These are phyloP conservation scores for Picochlorum sp. DNA, from an alignment of 139 green algal genomes.

Conservation along the genomic window DNA sequence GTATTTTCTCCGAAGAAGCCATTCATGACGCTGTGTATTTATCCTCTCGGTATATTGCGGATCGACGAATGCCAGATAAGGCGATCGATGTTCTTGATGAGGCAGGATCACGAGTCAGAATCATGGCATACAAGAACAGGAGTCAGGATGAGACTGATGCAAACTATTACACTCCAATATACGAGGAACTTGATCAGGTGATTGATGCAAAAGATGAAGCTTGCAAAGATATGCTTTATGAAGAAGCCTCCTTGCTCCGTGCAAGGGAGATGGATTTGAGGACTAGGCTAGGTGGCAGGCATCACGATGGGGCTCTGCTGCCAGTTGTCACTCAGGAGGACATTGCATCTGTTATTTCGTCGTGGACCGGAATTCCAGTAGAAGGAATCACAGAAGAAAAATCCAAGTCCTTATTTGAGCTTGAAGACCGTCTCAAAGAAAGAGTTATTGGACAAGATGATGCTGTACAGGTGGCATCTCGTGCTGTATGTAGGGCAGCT, in stretches of 20 bases:
- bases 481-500: constrained; percentile 45
- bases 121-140: constrained; percentile 58
- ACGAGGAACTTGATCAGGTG: constrained; percentile 47
- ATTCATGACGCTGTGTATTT: constrained; percentile 48
- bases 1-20: constrained; percentile 43
- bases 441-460: constrained; percentile 67
- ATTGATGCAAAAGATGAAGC: constrained; percentile 22
- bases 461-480: constrained; percentile 44
- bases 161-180: constrained; percentile 14
- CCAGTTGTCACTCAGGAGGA: constrained; percentile 64
- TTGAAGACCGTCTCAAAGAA: constrained; percentile 40
- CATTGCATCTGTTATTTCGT: constrained; percentile 78
- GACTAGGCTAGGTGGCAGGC: constrained; percentile 13
- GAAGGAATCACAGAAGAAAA: constrained; percentile 55
- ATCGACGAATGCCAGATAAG: constrained; percentile 92
- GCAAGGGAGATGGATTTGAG: constrained; percentile 49
- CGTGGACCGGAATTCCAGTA: constrained; percentile 62
- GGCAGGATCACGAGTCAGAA: constrained; percentile 77
- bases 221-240: constrained; percentile 59
- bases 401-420: constrained; percentile 34
- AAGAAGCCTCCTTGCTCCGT: constrained; percentile 80
- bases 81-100: constrained; percentile 98
- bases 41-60: constrained; percentile 61
- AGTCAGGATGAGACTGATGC: not conserved
- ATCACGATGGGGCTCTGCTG: constrained; percentile 20